Conservation (phyloP, 2,329 filamentous ascomycete genomes). For the Aspergillus costaricaensis region DNA sequence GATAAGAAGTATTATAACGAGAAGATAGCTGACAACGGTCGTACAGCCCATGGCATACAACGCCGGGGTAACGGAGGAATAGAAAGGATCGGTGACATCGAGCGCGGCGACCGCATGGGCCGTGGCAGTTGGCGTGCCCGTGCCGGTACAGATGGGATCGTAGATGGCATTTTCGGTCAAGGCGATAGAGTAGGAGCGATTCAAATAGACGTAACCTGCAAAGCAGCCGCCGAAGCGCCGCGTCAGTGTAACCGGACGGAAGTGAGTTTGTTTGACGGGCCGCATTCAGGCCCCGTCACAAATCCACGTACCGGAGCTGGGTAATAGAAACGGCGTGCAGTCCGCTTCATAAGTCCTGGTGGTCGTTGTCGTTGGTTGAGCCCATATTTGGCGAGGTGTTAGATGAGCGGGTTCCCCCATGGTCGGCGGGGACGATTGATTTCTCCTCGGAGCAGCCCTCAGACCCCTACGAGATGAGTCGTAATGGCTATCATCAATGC, state of each 20-base stretch:
- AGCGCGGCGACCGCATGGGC: slow-evolving; percentile 54
- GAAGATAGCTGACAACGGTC: slow-evolving; percentile 86
- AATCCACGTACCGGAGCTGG: slow-evolving; percentile 53
- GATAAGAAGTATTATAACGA: slow-evolving; percentile 91
- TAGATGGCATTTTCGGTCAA: slow-evolving; percentile 53
- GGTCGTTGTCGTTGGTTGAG: slow-evolving; percentile 40
- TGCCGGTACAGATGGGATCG: slow-evolving; percentile 51
- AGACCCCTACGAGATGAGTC: not conserved
- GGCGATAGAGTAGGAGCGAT: slow-evolving; percentile 45
- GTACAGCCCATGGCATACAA: slow-evolving; percentile 90
- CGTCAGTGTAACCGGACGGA: slow-evolving; percentile 10
- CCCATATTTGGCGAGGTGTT: slow-evolving; percentile 45
- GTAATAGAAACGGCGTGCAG: slow-evolving; percentile 65
- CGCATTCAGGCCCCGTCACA: not conserved
- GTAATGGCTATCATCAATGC: not conserved
- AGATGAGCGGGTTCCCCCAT: slow-evolving; percentile 38
- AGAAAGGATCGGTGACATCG: slow-evolving; percentile 82
- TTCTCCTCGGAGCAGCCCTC: not conserved
- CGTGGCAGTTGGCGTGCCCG: slow-evolving; percentile 34
- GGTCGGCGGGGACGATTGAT: slow-evolving; percentile 18
- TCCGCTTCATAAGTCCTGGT: slow-evolving; percentile 46
- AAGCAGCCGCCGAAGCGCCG: not conserved
- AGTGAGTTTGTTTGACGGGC: not conserved
- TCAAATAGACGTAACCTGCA: slow-evolving; percentile 45
- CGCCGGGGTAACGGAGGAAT: slow-evolving; percentile 88